These are phyloP conservation scores for Candida awuae DNA, from an alignment of 805 yeast genomes.

Conservation along the genomic window DNA sequence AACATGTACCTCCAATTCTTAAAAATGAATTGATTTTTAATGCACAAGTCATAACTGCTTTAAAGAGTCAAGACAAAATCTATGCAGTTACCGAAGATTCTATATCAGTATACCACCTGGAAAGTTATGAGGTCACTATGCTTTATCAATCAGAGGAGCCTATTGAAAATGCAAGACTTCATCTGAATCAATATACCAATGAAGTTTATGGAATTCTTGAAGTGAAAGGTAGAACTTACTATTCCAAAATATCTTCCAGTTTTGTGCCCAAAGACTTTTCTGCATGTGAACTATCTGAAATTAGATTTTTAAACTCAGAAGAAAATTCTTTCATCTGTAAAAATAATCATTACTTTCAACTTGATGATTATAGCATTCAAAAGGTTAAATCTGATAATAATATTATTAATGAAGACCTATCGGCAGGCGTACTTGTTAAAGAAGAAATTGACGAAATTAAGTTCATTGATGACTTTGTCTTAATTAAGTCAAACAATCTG, in stretches of 20 bases:
- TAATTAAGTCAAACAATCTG: conserved; percentile 6
- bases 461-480: conserved; percentile 2
- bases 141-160: not conserved
- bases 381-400: not conserved
- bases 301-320: conserved; percentile 1
- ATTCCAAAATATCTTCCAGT: not conserved
- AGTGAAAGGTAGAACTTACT: not conserved
- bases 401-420: conserved; percentile 5
- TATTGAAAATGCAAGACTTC: not conserved
- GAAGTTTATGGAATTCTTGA: not conserved
- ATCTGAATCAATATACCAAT: not conserved
- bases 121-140: not conserved
- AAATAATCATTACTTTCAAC: conserved; percentile 4
- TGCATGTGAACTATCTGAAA: conserved; percentile 6
- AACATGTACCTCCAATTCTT: conserved; percentile 9
- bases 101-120: conserved; percentile 7
- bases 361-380: conserved; percentile 4
- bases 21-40: conserved; percentile 16
- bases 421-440: conserved; percentile 4
- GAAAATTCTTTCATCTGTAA: conserved; percentile 8
- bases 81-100: conserved; percentile 8
- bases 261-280: not conserved
- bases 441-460: not conserved
- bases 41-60: conserved; percentile 13
- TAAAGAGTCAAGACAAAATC: conserved; percentile 3